phyloP scores from a whole-genome alignment of 139 green algal genomes.

The Tetradesmus obliquus region DNA sequence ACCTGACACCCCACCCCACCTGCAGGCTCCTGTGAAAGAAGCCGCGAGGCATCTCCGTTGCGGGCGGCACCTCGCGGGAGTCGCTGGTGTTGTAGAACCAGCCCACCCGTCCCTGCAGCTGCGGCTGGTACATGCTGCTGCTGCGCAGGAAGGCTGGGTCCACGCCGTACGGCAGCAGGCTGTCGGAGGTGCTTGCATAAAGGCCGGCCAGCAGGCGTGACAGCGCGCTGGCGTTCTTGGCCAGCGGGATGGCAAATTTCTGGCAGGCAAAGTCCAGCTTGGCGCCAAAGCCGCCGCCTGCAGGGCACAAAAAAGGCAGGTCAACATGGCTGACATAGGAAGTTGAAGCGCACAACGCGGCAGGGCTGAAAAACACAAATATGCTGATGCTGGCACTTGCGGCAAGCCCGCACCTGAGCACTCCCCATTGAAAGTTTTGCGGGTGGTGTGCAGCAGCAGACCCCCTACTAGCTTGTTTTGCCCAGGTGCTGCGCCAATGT shows the following conservation, averaged over 20 bases:
- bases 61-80: background rate
- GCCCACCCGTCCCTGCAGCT: background rate
- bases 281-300: background rate
- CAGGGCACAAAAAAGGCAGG: background rate
- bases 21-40: conserved; percentile 36
- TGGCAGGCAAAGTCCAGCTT: conserved; percentile 29
- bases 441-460: conserved; percentile 57
- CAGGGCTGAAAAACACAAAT: background rate
- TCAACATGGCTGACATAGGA: background rate
- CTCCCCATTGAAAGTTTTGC: background rate
- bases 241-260: conserved; percentile 3
- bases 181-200: conserved; percentile 15
- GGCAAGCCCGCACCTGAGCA: background rate
- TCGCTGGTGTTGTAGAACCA: conserved; percentile 56
- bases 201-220: background rate
- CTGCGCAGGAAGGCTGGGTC: conserved; percentile 55
- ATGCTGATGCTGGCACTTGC: too few relatives aligned
- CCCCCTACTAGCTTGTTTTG: conserved; percentile 53
- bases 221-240: background rate
- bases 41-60: conserved; percentile 42
- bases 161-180: conserved; percentile 46
- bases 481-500: background rate
- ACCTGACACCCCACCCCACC: background rate
- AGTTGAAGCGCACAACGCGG: too few relatives aligned
- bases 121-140: conserved; percentile 44